Conservation (phyloP, 1,284 basidiomycete species). For the Fomitopsis betulina region DNA sequence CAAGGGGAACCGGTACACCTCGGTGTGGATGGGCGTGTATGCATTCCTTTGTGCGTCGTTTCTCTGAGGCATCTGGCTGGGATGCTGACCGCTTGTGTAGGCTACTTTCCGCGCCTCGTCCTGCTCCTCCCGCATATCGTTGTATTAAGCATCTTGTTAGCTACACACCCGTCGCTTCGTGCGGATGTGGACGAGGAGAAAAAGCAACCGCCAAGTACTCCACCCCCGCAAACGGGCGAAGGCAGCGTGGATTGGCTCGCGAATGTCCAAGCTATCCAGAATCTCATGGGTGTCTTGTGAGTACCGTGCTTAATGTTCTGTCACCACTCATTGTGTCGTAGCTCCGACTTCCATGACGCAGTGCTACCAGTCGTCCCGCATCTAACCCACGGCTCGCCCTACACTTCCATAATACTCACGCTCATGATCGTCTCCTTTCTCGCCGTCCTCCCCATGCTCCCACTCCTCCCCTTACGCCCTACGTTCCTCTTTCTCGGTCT, state of each 20-base stretch:
- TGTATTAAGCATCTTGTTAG: conserved; percentile 53
- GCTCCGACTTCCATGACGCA: conserved; percentile 41
- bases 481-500: conserved; percentile 54
- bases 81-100: conserved; percentile 28
- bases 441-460: conserved; percentile 41
- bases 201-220: conserved; percentile 29
- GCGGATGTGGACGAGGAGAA: conserved; percentile 9
- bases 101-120: conserved; percentile 61
- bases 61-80: not conserved
- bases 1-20: conserved; percentile 60
- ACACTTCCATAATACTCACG: conserved; percentile 49
- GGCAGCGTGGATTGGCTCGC: conserved; percentile 69
- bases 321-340: conserved; percentile 15
- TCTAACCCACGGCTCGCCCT: conserved; percentile 48
- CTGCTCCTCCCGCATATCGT: conserved; percentile 59
- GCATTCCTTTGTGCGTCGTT: conserved; percentile 60
- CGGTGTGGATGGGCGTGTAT: conserved; percentile 63
- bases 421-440: conserved; percentile 40
- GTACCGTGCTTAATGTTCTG: conserved; percentile 17
- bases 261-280: conserved; percentile 76
- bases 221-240: conserved; percentile 39
- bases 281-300: conserved; percentile 73
- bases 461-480: conserved; percentile 52
- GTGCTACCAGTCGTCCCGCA: conserved; percentile 32
- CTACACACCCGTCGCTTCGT: conserved; percentile 43